Conservation (phyloP, 1,284 basidiomycete species). For the Cystobasidium slooffiae region DNA sequence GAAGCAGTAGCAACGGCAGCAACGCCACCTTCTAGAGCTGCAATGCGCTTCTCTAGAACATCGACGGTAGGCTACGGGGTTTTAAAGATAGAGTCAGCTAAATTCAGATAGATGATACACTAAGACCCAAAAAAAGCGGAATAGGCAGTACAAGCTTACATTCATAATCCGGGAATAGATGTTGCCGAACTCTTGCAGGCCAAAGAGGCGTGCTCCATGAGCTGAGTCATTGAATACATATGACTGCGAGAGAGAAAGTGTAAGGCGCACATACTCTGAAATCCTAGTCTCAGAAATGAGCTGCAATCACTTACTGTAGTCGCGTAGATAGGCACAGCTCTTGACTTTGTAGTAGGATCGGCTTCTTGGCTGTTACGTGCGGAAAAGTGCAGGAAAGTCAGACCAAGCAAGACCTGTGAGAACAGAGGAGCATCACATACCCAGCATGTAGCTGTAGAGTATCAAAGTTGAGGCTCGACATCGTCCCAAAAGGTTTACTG, state of each 20-base stretch:
- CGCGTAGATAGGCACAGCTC: slow-evolving; percentile 78
- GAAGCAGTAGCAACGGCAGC: slow-evolving; percentile 78
- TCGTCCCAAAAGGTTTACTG: background rate
- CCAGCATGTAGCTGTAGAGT: slow-evolving; percentile 83
- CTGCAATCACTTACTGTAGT: slow-evolving; percentile 39
- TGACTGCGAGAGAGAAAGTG: slow-evolving; percentile 60
- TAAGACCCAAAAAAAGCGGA: background rate
- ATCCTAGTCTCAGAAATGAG: background rate
- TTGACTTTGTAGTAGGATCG: slow-evolving; percentile 58
- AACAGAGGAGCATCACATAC: background rate
- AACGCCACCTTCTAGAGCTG: slow-evolving; percentile 78
- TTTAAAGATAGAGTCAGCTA: slow-evolving; percentile 61
- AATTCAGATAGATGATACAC: slow-evolving; percentile 57
- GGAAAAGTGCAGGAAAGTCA: slow-evolving; percentile 57
- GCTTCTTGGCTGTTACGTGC: slow-evolving; percentile 60
- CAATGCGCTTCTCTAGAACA: slow-evolving; percentile 82
- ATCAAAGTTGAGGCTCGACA: slow-evolving; percentile 63
- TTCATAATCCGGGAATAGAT: slow-evolving; percentile 64
- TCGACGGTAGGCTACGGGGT: slow-evolving; percentile 71
- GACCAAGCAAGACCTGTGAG: slow-evolving; percentile 50
- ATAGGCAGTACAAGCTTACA: background rate
- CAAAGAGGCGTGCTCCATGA: slow-evolving; percentile 84
- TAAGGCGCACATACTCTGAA: slow-evolving; percentile 55
- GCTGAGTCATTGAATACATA: slow-evolving; percentile 80
- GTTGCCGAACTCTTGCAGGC: slow-evolving; percentile 70